Percentiles rank a stretch among this genome's conserved stretches.
Evolutionary conservation across 2,329 filamentous ascomycete genomes (phyloP).

Genomic region (Fusarium sp.): DNA sequence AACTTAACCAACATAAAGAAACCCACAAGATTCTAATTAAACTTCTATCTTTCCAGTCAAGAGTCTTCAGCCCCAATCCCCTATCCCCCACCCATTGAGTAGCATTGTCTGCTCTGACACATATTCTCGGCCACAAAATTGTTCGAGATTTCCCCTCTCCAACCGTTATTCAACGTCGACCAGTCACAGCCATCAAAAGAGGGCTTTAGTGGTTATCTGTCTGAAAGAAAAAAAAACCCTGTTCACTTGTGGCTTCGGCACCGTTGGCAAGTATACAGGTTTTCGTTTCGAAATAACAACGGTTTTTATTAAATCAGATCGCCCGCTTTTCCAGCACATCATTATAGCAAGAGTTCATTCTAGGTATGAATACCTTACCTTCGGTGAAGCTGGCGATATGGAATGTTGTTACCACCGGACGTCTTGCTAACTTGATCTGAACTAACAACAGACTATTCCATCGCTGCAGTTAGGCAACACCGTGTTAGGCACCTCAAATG

Average conservation of each 20-base stretch:
- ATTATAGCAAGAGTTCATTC: not conserved
- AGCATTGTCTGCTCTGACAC: constrained; percentile 35
- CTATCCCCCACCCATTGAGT: constrained; percentile 28
- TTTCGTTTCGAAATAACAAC: constrained; percentile 9
- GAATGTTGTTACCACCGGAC: not conserved
- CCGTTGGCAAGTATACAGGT: constrained; percentile 18
- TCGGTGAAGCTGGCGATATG: not conserved
- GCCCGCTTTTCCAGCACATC: not conserved
- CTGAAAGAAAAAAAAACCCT: constrained; percentile 27
- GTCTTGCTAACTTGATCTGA: constrained; percentile 21
- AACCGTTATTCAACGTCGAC: constrained; percentile 18
- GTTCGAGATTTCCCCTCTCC: constrained; percentile 28
- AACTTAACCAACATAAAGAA: constrained; percentile 2
- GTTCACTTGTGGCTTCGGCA: constrained; percentile 33
- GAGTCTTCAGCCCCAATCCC: constrained; percentile 2
- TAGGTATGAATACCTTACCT: constrained; percentile 19
- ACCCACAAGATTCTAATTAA: not conserved
- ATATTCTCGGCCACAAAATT: constrained; percentile 39
- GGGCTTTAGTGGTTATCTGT: constrained; percentile 27
- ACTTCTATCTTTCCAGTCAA: constrained; percentile 2
- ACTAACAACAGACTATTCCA: constrained; percentile 1
- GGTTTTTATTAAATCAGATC: constrained; percentile 5
- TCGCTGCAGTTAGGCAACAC: constrained; percentile 9
- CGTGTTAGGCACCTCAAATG: constrained; percentile 34
- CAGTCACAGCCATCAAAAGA: constrained; percentile 27